Evolutionary conservation across 352 stramenopile species (phyloP), one percentile per base, ranked within the genome.

Genomic region (Globisporangium iwayamae): DNA sequence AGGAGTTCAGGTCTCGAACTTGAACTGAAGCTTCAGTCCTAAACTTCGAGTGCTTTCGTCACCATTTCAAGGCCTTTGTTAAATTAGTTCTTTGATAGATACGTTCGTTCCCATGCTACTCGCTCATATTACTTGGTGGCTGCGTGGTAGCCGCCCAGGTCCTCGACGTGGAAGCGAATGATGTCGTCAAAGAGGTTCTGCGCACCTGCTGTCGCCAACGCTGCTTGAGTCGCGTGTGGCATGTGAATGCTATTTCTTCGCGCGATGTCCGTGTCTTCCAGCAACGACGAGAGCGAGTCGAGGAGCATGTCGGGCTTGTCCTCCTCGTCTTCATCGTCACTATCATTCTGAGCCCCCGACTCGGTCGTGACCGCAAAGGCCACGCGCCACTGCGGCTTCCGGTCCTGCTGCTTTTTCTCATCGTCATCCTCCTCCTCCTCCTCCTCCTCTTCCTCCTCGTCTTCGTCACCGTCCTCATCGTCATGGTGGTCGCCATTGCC

Each of bases 101-200:
- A 53, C 22, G 3, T 32, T 25, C 22, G 22, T 1, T 25, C 52
- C 20, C 52, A 20, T 59, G 1, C 14, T 34, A 0, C 16, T 25
- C 9, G 10, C 41, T 52, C 16, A 1, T 34, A 3, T 34, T 18
- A 39, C 43, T 47, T n/a, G 18, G 32, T 51, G n/a, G 36, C 9
- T 14, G 55, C 38, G 32, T 63, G 30, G 57, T 65, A 65, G 14
- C 51, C 48, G 39, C 70, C 70, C 16, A 80, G 68, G 20, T 80
- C 67, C 46, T 71, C 59, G 32, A 80, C 68, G 47, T 80, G 73
- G 60, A 80, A 80, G 52, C 73, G 73, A 48, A 80, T 67, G 52
- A 80, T 76, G 51, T 78, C 71, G 65, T 80, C 73, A 39, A 80
- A 62, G 30, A 80, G 61, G 36, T 70, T 76, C 55, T 58, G 56